phyloP scores from a whole-genome alignment of 331 rosid genomes.

The Prunus yedoensis region DNA sequence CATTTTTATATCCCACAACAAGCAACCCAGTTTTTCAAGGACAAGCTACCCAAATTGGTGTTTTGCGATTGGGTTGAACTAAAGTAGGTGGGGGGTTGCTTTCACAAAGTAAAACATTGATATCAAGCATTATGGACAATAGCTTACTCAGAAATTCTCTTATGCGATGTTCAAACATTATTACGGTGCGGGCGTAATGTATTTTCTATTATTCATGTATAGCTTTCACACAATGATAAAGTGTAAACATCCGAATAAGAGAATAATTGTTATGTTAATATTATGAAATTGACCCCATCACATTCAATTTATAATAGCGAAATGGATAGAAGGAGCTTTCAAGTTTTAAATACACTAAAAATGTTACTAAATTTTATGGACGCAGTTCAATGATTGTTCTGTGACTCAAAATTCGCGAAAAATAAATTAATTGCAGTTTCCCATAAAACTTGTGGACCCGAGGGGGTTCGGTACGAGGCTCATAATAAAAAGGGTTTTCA shows the following conservation, averaged over 20 bases:
- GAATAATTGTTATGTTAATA: neutral
- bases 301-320: neutral
- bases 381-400: conserved; percentile 29
- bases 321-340: conserved; percentile 4
- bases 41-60: neutral
- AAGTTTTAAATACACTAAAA: neutral
- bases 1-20: neutral
- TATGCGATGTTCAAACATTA: no score
- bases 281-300: conserved; percentile 13
- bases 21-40: neutral
- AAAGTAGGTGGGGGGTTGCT: conserved; percentile 30
- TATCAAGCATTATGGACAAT: neutral
- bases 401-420: neutral
- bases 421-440: neutral
- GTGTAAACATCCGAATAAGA: accelerated
- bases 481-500: neutral
- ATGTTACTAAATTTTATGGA: neutral
- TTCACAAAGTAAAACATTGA: conserved; percentile 18
- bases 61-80: neutral
- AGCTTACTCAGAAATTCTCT: neutral
- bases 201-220: accelerated
- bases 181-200: no score
- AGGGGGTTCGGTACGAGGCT: conserved; percentile 17
- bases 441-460: conserved; percentile 9
- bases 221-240: no score